phyloP scores from a whole-genome alignment of 2,329 filamentous ascomycete genomes.

The Penicillium sp. region DNA sequence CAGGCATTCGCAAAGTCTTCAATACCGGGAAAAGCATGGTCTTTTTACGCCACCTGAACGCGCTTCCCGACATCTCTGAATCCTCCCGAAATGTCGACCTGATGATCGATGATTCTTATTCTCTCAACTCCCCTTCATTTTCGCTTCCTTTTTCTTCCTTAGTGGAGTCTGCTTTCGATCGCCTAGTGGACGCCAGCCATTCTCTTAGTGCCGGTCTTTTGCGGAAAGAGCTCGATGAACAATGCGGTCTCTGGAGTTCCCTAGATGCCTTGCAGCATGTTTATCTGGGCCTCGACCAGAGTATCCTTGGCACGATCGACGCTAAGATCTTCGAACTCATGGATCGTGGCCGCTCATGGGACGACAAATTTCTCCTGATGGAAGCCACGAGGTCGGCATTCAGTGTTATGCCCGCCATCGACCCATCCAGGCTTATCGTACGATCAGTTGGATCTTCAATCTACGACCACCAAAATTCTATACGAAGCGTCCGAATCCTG shows the following conservation, averaged over 20 bases:
- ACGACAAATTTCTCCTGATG: conserved; percentile 79
- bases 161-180: conserved; percentile 71
- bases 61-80: conserved; percentile 33
- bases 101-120: conserved; percentile 33
- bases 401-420: conserved; percentile 54
- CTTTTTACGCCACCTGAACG: conserved; percentile 74
- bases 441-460: conserved; percentile 50
- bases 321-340: conserved; percentile 75
- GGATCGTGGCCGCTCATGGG: conserved; percentile 68
- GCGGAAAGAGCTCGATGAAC: conserved; percentile 67
- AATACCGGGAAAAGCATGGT: conserved; percentile 87
- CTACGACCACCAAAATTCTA: conserved; percentile 51
- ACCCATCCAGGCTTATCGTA: conserved; percentile 67
- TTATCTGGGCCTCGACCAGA: conserved; percentile 78
- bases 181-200: conserved; percentile 78
- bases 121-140: conserved; percentile 44
- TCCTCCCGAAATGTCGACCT: conserved; percentile 41
- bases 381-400: conserved; percentile 77
- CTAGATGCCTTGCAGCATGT: conserved; percentile 71
- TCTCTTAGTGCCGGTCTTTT: conserved; percentile 70
- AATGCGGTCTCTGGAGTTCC: conserved; percentile 68
- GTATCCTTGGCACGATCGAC: conserved; percentile 67
- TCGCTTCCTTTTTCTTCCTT: conserved; percentile 62
- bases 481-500: conserved; percentile 66
- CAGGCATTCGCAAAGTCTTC: conserved; percentile 73